phyloP scores from a whole-genome alignment of 352 stramenopile genomes.

The Aphanomyces invadans region DNA sequence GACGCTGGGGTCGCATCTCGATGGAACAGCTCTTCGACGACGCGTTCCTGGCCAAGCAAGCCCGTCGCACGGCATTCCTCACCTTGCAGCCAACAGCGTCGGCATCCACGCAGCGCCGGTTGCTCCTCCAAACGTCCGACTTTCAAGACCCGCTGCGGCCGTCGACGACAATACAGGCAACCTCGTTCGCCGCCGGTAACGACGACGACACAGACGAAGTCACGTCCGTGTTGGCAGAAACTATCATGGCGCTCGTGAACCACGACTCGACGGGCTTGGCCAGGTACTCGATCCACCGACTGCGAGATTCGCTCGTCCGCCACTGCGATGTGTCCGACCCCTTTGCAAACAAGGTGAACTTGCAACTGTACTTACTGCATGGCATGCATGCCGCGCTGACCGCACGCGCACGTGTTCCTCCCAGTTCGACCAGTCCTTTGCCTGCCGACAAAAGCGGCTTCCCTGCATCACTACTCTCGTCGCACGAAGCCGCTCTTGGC shows the following conservation, averaged over 20 bases:
- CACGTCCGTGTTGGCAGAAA: background rate
- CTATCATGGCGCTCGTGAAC: slow-evolving; percentile 16
- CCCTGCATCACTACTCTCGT: slow-evolving; percentile 15
- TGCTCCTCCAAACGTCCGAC: slow-evolving; percentile 2
- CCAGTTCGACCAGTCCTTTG: no score
- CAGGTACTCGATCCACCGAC: background rate
- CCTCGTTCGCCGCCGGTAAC: background rate
- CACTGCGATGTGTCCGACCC: slow-evolving; percentile 17
- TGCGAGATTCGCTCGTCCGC: slow-evolving; percentile 1
- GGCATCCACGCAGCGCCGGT: background rate
- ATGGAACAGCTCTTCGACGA: slow-evolving; percentile 57
- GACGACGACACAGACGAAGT: slow-evolving; percentile 8
- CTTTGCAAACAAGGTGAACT: slow-evolving; percentile 11
- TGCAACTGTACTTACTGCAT: slow-evolving; percentile 28
- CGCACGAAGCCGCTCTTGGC: slow-evolving; percentile 35
- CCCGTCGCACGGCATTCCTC: slow-evolving; percentile 33
- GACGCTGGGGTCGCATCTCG: slow-evolving; percentile 56
- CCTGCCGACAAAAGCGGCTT: slow-evolving; percentile 24
- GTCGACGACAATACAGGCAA: background rate
- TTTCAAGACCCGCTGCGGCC: slow-evolving; percentile 2
- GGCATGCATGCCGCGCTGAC: slow-evolving; percentile 46
- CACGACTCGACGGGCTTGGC: background rate
- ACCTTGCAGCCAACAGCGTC: background rate
- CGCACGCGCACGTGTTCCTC: background rate
- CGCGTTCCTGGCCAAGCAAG: slow-evolving; percentile 59